Base-by-base conservation (phyloP, 1,139 yeast genomes). In the Suzukiozyma palmioleophila region DNA sequence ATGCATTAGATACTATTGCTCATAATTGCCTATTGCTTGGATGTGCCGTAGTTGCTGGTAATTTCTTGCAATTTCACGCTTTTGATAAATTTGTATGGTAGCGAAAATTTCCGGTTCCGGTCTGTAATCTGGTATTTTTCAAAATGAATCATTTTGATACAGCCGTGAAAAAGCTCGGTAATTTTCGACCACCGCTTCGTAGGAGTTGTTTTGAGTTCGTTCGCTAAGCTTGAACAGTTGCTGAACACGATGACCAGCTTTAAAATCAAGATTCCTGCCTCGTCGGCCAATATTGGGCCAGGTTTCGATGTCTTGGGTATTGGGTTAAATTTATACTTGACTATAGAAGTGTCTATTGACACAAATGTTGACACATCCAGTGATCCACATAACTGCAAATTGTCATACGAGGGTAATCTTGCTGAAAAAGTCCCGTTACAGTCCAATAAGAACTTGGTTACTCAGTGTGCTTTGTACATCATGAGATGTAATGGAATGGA, bases 261-360 rank as follows among this genome's bases (percentile, higher is more conserved):
- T 57, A 59, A 58, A 37, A 78, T 90, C 53, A 79, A 77, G 43
- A 96, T 92, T 12, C 98, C 98, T 2, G 97, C 97, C 2, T 90
- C 97, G 2, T 86, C 96, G 36, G 98, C 98, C 54, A 92, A 92
- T 57, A 90, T 92, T 39, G 98, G 98, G 8, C 98, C 98, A 2
- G 98, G 98, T 1, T 92, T 90, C 57, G 98, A 92, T 62, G 98
- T 92, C 5, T 70, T 92, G 39, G 98, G 98, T 14, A 81, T 92
- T 37, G 96, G 96, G 31, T 74, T 92, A 49, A 73, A 84, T 44
- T 66, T 89, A 36, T 88, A 70, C 57, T 69, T 92, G 46, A 84
- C 82, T 44, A 72, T 92, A 40, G 66, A 73, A 9, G 96, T 89
- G 28, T 60, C 66, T 13, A 66, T 86, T 34, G 90, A 86, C 55